These are phyloP conservation scores for Boletus subcaerulescens DNA, from an alignment of 768 basidiomycete genomes.

Conservation along the genomic window DNA sequence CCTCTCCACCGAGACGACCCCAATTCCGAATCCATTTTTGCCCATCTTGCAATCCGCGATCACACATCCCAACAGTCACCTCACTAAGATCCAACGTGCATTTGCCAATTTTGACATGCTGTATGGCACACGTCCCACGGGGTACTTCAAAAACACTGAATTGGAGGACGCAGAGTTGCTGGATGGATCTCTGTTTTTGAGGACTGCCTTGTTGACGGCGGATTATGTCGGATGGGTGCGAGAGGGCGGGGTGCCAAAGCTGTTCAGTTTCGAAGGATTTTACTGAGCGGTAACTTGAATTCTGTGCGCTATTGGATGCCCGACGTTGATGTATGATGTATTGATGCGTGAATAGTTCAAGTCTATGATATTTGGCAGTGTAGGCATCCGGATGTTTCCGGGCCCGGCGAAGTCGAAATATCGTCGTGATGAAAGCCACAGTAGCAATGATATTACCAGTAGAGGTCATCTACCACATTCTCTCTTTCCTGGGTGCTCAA, in stretches of 20 bases:
- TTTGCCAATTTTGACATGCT: conserved; percentile 32
- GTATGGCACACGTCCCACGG: conserved; percentile 24
- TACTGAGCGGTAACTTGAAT: too few relatives aligned
- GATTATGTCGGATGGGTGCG: too few relatives aligned
- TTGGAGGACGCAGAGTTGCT: conserved; percentile 30
- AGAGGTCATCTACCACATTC: neutral
- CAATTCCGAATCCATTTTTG: conserved; percentile 37
- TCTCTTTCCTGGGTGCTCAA: neutral
- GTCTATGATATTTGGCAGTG: too few relatives aligned
- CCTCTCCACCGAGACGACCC: conserved; percentile 5
- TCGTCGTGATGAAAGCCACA: too few relatives aligned
- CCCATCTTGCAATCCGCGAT: conserved; percentile 37
- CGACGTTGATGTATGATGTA: too few relatives aligned
- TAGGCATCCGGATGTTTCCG: too few relatives aligned
- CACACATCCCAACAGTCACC: conserved; percentile 33
- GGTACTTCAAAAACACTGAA: conserved; percentile 27
- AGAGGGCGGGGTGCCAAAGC: too few relatives aligned
- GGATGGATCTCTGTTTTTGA: conserved; percentile 28
- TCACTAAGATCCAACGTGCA: conserved; percentile 9
- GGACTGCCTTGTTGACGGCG: too few relatives aligned
- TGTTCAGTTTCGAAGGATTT: too few relatives aligned
- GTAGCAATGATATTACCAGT: neutral
- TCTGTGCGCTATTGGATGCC: too few relatives aligned
- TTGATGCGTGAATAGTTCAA: too few relatives aligned
- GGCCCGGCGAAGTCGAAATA: too few relatives aligned